These are phyloP conservation scores for Ilyonectria mors-panacis DNA, from an alignment of 2,329 filamentous ascomycete genomes.

Conservation along the genomic window DNA sequence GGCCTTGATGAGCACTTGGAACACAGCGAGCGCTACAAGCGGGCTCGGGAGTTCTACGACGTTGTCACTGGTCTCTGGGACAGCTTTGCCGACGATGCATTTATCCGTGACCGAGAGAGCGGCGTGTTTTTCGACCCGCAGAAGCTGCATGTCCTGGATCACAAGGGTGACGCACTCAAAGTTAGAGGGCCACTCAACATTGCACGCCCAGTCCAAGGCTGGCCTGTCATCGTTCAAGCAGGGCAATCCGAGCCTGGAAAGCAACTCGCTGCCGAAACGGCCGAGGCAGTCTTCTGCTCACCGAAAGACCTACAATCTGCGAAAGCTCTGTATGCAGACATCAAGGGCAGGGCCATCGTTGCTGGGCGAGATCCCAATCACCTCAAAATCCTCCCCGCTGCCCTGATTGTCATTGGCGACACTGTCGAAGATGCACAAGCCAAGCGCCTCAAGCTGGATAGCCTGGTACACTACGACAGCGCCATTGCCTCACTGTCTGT, in stretches of 20 bases:
- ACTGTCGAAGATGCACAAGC: constrained; percentile 62
- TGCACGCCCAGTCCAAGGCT: constrained; percentile 66
- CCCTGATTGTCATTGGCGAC: constrained; percentile 65
- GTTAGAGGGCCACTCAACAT: constrained; percentile 62
- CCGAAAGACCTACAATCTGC: constrained; percentile 61
- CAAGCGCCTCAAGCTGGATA: constrained; percentile 65
- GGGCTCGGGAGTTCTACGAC: constrained; percentile 67
- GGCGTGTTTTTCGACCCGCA: constrained; percentile 66
- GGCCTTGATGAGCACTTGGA: constrained; percentile 65
- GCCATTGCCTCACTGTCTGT: constrained; percentile 67
- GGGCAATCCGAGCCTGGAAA: constrained; percentile 67
- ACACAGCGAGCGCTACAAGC: constrained; percentile 64
- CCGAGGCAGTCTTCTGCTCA: constrained; percentile 67
- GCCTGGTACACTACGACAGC: constrained; percentile 68
- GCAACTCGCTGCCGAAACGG: constrained; percentile 67
- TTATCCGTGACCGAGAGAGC: constrained; percentile 62
- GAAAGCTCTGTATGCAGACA: constrained; percentile 65
- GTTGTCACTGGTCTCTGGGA: constrained; percentile 69
- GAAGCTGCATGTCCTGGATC: constrained; percentile 67
- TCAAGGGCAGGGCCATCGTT: constrained; percentile 62
- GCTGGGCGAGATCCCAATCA: constrained; percentile 62
- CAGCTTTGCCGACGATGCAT: constrained; percentile 69
- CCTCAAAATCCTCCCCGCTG: constrained; percentile 67
- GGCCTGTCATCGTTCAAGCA: constrained; percentile 70
- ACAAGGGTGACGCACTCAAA: constrained; percentile 57